Conservation (phyloP, 129 eudicot species). For the Calendula officinalis region DNA sequence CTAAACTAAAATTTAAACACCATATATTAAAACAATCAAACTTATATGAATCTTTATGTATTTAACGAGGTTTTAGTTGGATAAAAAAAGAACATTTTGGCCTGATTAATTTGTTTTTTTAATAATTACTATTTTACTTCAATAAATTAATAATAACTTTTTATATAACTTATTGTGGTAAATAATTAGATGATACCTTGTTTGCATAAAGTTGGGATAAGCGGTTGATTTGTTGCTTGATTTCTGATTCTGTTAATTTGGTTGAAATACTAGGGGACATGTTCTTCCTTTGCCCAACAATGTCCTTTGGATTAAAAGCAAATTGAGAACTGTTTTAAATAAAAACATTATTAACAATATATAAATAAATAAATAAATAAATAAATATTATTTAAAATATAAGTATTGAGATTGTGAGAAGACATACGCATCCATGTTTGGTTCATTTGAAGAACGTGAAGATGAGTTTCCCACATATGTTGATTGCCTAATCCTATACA, state of each 20-base stretch:
- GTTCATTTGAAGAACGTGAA: constrained; percentile 48
- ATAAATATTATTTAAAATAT: not conserved
- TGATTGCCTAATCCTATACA: constrained; percentile 48
- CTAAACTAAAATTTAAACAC: not conserved
- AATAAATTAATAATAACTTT: no score
- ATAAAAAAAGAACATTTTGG: no score
- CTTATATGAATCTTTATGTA: not conserved
- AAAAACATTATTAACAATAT: not conserved
- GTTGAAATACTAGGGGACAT: constrained; percentile 26
- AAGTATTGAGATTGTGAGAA: constrained; percentile 6
- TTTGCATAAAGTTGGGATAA: constrained; percentile 58
- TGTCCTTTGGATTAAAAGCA: constrained; percentile 88
- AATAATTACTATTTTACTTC: no score
- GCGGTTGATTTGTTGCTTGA: constrained; percentile 67
- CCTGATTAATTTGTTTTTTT: no score
- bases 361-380: not conserved
- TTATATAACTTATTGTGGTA: not conserved
- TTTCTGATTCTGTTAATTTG: constrained; percentile 65
- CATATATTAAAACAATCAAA: not conserved
- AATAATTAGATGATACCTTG: constrained; percentile 45
- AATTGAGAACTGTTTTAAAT: constrained; percentile 45
- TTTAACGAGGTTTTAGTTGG: no score
- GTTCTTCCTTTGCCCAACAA: constrained; percentile 38
- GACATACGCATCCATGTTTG: constrained; percentile 59
- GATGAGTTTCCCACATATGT: constrained; percentile 41